phyloP scores from a whole-genome alignment of 805 yeast species.

The Metschnikowia drakensbergensis region DNA sequence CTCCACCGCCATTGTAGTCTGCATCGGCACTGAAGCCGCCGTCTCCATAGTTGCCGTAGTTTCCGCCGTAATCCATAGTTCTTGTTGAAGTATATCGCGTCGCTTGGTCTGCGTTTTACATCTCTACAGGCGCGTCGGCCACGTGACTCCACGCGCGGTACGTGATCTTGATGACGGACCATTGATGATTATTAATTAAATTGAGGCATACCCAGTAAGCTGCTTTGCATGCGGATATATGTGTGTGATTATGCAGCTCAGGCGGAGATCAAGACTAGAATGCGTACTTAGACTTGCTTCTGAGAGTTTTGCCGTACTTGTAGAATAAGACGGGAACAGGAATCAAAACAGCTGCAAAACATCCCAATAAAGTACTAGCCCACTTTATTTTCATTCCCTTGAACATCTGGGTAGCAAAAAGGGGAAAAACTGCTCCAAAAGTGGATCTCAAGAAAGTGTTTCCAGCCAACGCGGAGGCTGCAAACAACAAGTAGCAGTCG shows the following conservation, averaged over 20 bases:
- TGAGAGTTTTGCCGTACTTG: slow-evolving; percentile 43
- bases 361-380: slow-evolving; percentile 73
- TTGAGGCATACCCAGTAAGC: background rate
- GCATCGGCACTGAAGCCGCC: slow-evolving; percentile 19
- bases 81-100: background rate
- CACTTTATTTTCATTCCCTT: slow-evolving; percentile 64
- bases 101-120: background rate
- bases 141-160: slow-evolving; percentile 8
- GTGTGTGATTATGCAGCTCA: background rate
- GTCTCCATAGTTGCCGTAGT: slow-evolving; percentile 17
- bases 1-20: slow-evolving; percentile 10
- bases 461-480: slow-evolving; percentile 52
- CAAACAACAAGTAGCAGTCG: slow-evolving; percentile 64
- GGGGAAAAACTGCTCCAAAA: slow-evolving; percentile 63
- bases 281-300: slow-evolving; percentile 51
- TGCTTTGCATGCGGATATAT: background rate
- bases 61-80: slow-evolving; percentile 12
- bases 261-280: slow-evolving; percentile 6
- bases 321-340: slow-evolving; percentile 69
- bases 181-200: background rate
- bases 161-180: background rate
- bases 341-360: slow-evolving; percentile 51
- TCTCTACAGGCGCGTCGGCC: slow-evolving; percentile 10
- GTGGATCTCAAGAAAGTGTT: slow-evolving; percentile 66
- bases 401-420: slow-evolving; percentile 72